phyloP scores from a whole-genome alignment of 2,329 filamentous ascomycete species.

The Trichophyton schoenleinii region DNA sequence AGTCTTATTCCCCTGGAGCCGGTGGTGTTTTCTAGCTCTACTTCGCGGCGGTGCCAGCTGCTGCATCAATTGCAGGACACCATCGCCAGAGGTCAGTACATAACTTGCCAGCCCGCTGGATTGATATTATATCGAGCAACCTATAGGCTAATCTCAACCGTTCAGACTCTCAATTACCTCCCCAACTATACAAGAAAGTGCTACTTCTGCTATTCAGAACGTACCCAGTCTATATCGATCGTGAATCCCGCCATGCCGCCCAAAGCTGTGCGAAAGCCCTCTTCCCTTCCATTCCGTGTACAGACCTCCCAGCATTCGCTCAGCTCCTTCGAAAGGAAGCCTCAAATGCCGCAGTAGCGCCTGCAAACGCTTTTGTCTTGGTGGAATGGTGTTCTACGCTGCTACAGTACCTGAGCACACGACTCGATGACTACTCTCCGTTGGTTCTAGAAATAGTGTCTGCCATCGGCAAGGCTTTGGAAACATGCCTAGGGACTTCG shows the following conservation, averaged over 20 bases:
- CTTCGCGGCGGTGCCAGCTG: slow-evolving; percentile 28
- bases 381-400: slow-evolving; percentile 80
- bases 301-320: slow-evolving; percentile 45
- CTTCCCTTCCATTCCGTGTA: slow-evolving; percentile 46
- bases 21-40: slow-evolving; percentile 33
- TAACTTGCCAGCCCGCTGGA: background rate
- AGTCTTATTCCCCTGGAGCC: slow-evolving; percentile 28
- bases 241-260: slow-evolving; percentile 68
- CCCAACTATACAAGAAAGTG: slow-evolving; percentile 33
- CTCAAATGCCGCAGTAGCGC: slow-evolving; percentile 62
- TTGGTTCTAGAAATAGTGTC: slow-evolving; percentile 49
- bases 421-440: slow-evolving; percentile 52
- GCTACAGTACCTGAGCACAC: slow-evolving; percentile 53
- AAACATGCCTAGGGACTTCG: slow-evolving; percentile 59
- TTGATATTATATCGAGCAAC: background rate
- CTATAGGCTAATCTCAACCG: background rate
- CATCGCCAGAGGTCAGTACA: slow-evolving; percentile 24
- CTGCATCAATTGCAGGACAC: slow-evolving; percentile 35
- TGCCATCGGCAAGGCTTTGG: slow-evolving; percentile 59
- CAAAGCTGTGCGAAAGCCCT: slow-evolving; percentile 65
- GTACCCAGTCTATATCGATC: slow-evolving; percentile 75
- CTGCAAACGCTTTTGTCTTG: slow-evolving; percentile 72
- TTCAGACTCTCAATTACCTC: slow-evolving; percentile 24
- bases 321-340: slow-evolving; percentile 58
- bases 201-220: slow-evolving; percentile 72